phyloP scores from a whole-genome alignment of 495 filamentous ascomycete genomes.

The Filosporella fistucella region DNA sequence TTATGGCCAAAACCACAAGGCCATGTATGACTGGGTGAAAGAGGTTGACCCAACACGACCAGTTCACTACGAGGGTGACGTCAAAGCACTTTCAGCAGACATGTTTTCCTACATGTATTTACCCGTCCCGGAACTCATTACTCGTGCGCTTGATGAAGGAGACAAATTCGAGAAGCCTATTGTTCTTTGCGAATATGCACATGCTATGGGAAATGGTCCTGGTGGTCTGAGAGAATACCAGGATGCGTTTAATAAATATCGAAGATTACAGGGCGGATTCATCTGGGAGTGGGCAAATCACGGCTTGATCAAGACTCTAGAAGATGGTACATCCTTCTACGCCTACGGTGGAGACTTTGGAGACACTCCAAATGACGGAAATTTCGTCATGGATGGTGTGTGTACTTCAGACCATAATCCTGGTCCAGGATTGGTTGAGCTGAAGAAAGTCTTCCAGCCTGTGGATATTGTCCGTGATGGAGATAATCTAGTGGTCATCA shows the following conservation, averaged over 20 bases:
- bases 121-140: slow-evolving; percentile 37
- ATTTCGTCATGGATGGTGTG: slow-evolving; percentile 67
- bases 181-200: slow-evolving; percentile 65
- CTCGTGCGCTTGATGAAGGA: slow-evolving; percentile 31
- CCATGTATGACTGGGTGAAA: slow-evolving; percentile 64
- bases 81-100: slow-evolving; percentile 54
- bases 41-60: slow-evolving; percentile 49
- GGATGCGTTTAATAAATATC: slow-evolving; percentile 60
- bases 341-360: slow-evolving; percentile 75
- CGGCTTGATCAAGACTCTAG: slow-evolving; percentile 46
- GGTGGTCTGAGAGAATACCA: slow-evolving; percentile 64
- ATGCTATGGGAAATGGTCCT: slow-evolving; percentile 75
- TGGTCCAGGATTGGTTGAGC: slow-evolving; percentile 55
- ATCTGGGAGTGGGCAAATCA: slow-evolving; percentile 80
- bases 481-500: slow-evolving; percentile 47
- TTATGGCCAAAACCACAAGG: slow-evolving; percentile 60
- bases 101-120: slow-evolving; percentile 67
- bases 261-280: slow-evolving; percentile 63
- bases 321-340: slow-evolving; percentile 40
- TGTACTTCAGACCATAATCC: slow-evolving; percentile 55
- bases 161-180: slow-evolving; percentile 46
- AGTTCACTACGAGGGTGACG: slow-evolving; percentile 68
- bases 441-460: slow-evolving; percentile 59
- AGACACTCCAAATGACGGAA: slow-evolving; percentile 62
- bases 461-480: slow-evolving; percentile 37